A percentile compares a stretch with the other conserved stretches of the same genome.
phyloP scores from a whole-genome alignment of 805 yeast genomes.

The Torulaspora indica region DNA sequence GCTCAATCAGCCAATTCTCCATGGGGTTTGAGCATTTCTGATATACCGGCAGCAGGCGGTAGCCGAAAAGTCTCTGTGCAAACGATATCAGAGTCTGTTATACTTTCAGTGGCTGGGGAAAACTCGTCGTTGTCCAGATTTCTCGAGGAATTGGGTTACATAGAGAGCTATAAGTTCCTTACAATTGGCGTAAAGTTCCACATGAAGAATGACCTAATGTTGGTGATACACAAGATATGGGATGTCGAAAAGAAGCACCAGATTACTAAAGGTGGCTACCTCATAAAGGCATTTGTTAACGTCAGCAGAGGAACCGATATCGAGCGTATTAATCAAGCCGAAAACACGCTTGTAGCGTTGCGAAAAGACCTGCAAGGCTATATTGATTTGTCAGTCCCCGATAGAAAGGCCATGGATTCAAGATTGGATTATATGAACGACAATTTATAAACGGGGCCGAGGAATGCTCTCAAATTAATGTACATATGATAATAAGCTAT shows the following conservation, averaged over 20 bases:
- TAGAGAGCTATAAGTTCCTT: conserved; percentile 42
- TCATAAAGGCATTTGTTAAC: conserved; percentile 64
- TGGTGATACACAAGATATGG: conserved; percentile 32
- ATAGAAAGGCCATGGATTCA: conserved; percentile 75
- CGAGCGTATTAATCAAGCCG: conserved; percentile 61
- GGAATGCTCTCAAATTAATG: conserved; percentile 8
- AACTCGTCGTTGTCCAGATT: conserved; percentile 37
- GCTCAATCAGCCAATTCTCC: conserved; percentile 6
- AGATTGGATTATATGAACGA: conserved; percentile 41
- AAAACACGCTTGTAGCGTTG: conserved; percentile 54
- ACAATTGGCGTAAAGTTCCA: conserved; percentile 31
- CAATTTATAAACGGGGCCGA: conserved; percentile 7
- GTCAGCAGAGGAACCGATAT: conserved; percentile 70
- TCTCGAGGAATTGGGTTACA: conserved; percentile 67
- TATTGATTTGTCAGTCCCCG: conserved; percentile 67
- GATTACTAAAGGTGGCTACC: conserved; percentile 48
- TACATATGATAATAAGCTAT: conserved; percentile 8
- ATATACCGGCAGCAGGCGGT: conserved; percentile 74
- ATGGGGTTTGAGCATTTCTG: conserved; percentile 65
- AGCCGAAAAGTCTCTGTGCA: conserved; percentile 56
- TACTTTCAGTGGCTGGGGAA: conserved; percentile 31
- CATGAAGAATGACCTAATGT: conserved; percentile 30
- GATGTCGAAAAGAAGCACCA: conserved; percentile 40
- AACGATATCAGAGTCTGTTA: conserved; percentile 53
- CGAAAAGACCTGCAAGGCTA: conserved; percentile 66